Conservation (phyloP, 1,284 basidiomycete genomes). For the Boletellus sp. region DNA sequence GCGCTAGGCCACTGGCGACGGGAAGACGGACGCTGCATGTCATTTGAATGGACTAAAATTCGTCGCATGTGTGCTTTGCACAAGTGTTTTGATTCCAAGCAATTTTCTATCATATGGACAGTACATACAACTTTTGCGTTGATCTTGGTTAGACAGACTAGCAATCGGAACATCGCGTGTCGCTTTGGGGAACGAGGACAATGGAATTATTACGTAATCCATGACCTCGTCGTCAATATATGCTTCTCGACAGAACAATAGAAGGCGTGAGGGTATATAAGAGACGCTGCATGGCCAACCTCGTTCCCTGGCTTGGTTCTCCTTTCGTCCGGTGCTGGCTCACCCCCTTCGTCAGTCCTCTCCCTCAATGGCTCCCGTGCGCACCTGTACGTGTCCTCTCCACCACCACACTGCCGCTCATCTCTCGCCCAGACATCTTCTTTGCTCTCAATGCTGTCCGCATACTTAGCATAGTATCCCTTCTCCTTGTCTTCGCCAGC, state of each 20-base stretch:
- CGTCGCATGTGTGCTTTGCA: conserved; percentile 3
- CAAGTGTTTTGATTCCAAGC: conserved; percentile 4
- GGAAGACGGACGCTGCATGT: not conserved
- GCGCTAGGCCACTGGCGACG: conserved; percentile 6
- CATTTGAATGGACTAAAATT: conserved; percentile 15
- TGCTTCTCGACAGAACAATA: conserved; percentile 31
- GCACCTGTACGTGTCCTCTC: conserved; percentile 36
- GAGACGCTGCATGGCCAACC: not conserved
- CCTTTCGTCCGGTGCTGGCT: conserved; percentile 29
- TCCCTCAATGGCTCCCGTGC: conserved; percentile 34
- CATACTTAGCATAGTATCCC: conserved; percentile 71
- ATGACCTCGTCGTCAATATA: not conserved
- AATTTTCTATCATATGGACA: conserved; percentile 17
- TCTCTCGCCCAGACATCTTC: conserved; percentile 54
- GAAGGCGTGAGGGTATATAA: conserved; percentile 21
- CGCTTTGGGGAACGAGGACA: conserved; percentile 28
- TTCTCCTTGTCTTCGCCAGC: conserved; percentile 76
- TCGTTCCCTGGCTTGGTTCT: conserved; percentile 7
- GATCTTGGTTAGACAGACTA: conserved; percentile 6
- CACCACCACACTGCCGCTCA: conserved; percentile 3
- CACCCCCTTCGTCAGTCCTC: conserved; percentile 19
- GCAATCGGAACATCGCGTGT: no score
- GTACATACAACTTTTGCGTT: conserved; percentile 4
- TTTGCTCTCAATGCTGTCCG: conserved; percentile 79
- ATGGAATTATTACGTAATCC: conserved; percentile 24